Conservation (phyloP, 345 rosid genomes). For the Sisymbrium irio region DNA sequence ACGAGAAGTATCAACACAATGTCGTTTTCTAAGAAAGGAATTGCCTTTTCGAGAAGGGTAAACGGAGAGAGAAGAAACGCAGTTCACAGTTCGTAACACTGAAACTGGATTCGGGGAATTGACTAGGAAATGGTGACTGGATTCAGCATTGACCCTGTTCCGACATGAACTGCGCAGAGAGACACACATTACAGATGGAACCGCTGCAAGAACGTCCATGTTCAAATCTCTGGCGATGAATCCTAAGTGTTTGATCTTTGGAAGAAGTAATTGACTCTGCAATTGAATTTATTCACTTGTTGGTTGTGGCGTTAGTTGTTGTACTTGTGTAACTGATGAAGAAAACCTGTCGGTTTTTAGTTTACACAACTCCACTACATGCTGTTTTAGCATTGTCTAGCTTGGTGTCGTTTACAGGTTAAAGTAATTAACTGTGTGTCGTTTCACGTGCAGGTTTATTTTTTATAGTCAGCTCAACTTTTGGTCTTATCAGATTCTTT, state of each 20-base stretch:
- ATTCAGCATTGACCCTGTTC: conserved; percentile 21
- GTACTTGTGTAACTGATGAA: not conserved
- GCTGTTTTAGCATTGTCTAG: not conserved
- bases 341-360: not conserved
- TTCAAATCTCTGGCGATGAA: conserved; percentile 23
- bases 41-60: not conserved
- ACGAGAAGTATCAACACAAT: conserved; percentile 7
- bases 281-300: not conserved
- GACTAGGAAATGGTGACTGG: conserved; percentile 12
- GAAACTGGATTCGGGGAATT: conserved; percentile 15
- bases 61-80: conserved; percentile 21
- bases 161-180: conserved; percentile 14
- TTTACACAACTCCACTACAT: not conserved
- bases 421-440: not conserved
- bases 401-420: not conserved
- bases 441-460: not conserved
- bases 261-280: not conserved
- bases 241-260: not conserved
- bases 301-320: not conserved
- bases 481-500: too few relatives aligned
- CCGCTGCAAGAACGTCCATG: conserved; percentile 31
- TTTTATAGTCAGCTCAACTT: not conserved
- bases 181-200: conserved; percentile 34
- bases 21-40: conserved; percentile 10
- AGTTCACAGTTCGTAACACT: not conserved